Evolutionary conservation across 208 protist genomes (phyloP).

Genomic region (Leishmania mexicana): DNA sequence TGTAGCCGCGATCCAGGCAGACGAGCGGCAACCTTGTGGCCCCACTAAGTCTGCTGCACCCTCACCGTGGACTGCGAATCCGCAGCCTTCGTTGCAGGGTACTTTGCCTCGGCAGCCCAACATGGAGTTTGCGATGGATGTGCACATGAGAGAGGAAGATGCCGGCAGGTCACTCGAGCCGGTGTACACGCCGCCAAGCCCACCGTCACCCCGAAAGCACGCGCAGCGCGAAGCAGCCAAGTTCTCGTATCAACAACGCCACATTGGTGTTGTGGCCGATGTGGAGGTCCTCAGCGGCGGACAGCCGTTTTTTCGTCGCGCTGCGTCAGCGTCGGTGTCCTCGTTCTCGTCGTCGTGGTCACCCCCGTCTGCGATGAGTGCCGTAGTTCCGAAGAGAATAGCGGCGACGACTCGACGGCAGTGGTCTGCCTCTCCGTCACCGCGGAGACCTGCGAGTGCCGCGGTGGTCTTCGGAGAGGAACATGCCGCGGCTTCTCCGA

Average conservation of each 20-base stretch:
- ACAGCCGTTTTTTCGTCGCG: background rate
- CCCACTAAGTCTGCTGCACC: background rate
- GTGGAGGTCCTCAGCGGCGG: background rate
- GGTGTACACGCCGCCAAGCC: background rate
- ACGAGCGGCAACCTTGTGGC: background rate
- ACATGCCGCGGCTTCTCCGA: background rate
- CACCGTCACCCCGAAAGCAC: constrained; percentile 23
- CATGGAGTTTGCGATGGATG: background rate
- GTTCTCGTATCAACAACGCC: background rate
- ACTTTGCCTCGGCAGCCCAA: background rate
- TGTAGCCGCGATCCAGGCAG: background rate
- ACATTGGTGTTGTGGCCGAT: background rate
- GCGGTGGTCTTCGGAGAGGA: background rate
- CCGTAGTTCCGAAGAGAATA: background rate
- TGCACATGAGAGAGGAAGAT: background rate
- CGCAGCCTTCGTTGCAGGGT: background rate
- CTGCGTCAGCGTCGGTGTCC: background rate
- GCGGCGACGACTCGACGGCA: background rate
- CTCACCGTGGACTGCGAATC: background rate
- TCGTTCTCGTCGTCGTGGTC: constrained; percentile 5
- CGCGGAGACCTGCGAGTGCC: background rate
- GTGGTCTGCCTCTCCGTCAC: constrained; percentile 15
- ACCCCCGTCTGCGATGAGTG: background rate
- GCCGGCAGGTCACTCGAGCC: background rate
- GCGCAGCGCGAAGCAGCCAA: constrained; percentile 26